Evolutionary conservation across 805 yeast species (phyloP).

Genomic region (Naumovozyma baii): DNA sequence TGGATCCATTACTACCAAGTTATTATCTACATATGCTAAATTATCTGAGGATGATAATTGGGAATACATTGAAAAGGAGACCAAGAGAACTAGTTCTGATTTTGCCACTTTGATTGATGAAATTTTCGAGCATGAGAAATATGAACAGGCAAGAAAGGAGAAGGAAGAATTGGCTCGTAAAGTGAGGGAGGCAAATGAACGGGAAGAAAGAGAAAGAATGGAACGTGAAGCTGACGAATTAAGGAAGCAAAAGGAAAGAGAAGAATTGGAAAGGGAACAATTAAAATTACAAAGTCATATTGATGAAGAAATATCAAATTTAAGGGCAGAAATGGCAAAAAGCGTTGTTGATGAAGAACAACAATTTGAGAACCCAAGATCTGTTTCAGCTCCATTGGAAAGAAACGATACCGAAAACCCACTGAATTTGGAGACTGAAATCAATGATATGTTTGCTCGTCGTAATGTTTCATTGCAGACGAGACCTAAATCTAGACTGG

Average conservation of each 20-base stretch:
- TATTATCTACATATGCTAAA: constrained; percentile 65
- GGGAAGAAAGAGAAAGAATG: constrained; percentile 35
- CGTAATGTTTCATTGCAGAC: constrained; percentile 33
- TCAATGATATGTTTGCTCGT: constrained; percentile 25
- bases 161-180: constrained; percentile 39
- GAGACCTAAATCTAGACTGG: constrained; percentile 37
- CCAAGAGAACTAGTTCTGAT: constrained; percentile 67
- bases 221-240: constrained; percentile 19
- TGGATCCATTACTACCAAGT: constrained; percentile 61
- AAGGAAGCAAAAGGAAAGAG: constrained; percentile 13
- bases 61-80: constrained; percentile 62
- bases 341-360: too few species aligned
- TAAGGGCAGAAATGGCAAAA: constrained; percentile 11
- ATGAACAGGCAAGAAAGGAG: constrained; percentile 45
- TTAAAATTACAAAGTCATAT: constrained; percentile 23
- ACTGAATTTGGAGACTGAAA: constrained; percentile 20
- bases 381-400: constrained; percentile 33
- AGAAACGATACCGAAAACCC: constrained; percentile 13
- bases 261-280: constrained; percentile 15
- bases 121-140: constrained; percentile 62
- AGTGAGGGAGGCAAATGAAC: constrained; percentile 36
- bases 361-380: constrained; percentile 16
- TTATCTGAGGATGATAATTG: constrained; percentile 54
- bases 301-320: constrained; percentile 18
- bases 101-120: constrained; percentile 72